Evolutionary conservation across 805 yeast genomes (phyloP).

Genomic region (Yarrowia alimentaria): DNA sequence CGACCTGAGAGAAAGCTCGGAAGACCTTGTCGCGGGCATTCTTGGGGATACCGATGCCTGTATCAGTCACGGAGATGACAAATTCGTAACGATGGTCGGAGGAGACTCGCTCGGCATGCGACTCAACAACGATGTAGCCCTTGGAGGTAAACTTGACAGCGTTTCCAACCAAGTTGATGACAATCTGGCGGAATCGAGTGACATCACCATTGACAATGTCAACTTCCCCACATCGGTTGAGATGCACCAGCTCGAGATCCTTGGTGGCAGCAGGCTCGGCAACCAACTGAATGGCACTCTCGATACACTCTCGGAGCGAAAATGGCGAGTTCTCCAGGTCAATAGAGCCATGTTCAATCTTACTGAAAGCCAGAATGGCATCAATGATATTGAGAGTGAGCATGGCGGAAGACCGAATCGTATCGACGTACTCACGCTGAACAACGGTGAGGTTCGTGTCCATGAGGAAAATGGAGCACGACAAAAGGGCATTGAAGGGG

Average conservation of each 20-base stretch:
- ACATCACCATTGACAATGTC: slow-evolving; percentile 48
- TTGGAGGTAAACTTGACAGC: slow-evolving; percentile 51
- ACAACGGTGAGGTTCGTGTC: slow-evolving; percentile 48
- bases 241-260: slow-evolving; percentile 47
- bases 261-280: slow-evolving; percentile 49
- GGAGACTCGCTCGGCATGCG: slow-evolving; percentile 37
- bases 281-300: slow-evolving; percentile 50
- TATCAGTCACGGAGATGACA: slow-evolving; percentile 46
- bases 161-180: slow-evolving; percentile 53
- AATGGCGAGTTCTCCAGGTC: slow-evolving; percentile 47
- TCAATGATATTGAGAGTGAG: slow-evolving; percentile 54
- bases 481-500: slow-evolving; percentile 52
- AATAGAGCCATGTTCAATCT: slow-evolving; percentile 55
- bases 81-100: slow-evolving; percentile 45
- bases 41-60: slow-evolving; percentile 55
- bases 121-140: slow-evolving; percentile 46
- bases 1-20: slow-evolving; percentile 57
- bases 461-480: slow-evolving; percentile 37
- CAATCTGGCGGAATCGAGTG: slow-evolving; percentile 51
- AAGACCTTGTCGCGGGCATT: slow-evolving; percentile 48
- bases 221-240: slow-evolving; percentile 45
- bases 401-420: slow-evolving; percentile 51
- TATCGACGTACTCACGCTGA: slow-evolving; percentile 53
- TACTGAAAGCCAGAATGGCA: slow-evolving; percentile 54
- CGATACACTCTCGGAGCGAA: slow-evolving; percentile 47